Conservation (phyloP, 345 rosid species). For the Ceriops decandra region DNA sequence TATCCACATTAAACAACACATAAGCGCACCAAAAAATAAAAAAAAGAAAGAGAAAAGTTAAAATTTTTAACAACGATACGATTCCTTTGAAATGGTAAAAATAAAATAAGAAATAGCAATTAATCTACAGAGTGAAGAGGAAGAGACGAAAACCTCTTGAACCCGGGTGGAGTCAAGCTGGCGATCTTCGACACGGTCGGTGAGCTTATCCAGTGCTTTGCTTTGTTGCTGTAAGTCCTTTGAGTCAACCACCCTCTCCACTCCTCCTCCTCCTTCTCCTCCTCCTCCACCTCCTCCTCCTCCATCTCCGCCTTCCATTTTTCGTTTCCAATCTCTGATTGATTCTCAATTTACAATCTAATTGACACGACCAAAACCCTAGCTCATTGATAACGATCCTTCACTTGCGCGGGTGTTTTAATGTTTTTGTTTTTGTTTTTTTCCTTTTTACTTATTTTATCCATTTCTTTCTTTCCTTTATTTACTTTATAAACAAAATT, state of each 20-base stretch:
- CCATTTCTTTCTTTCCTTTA: no score
- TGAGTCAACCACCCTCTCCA: constrained; percentile 60
- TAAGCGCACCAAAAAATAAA: not conserved
- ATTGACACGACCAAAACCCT: constrained; percentile 24
- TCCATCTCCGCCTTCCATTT: constrained; percentile 75
- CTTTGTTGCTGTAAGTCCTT: constrained; percentile 96
- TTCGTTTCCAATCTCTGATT: not conserved
- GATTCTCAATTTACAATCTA: no score
- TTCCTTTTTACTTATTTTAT: no score
- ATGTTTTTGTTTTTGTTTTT: no score
- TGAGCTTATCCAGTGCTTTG: constrained; percentile 96
- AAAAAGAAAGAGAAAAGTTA: not conserved
- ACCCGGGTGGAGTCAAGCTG: constrained; percentile 95
- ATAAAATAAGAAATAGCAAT: not conserved
- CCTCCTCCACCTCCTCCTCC: constrained; percentile 43
- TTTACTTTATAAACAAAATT: no score
- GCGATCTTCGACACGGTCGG: constrained; percentile 97
- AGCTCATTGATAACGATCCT: not conserved
- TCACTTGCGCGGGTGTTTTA: no score
- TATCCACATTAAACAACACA: constrained; percentile 16
- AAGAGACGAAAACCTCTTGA: constrained; percentile 53
- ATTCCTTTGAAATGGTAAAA: not conserved
- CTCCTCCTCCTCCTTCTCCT: constrained; percentile 35
- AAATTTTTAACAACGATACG: not conserved
- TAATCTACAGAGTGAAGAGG: no score